These are phyloP conservation scores for Boechera divaricarpa DNA, from an alignment of 345 rosid species.

Conservation along the genomic window DNA sequence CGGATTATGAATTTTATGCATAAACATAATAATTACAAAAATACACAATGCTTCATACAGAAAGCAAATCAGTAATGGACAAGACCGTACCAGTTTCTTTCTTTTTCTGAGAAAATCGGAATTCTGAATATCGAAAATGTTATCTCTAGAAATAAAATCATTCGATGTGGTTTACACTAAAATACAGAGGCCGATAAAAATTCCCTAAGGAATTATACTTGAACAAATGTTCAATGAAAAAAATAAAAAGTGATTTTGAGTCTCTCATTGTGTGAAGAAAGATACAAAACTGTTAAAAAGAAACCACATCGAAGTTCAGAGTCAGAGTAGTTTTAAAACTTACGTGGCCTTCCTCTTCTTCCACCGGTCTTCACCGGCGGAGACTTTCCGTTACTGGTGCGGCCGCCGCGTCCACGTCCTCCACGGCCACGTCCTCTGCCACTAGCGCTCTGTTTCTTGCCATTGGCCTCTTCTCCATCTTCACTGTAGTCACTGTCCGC, in stretches of 20 bases:
- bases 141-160: conserved; percentile 33
- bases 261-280: conserved; percentile 26
- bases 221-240: conserved; percentile 29
- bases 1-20: background rate
- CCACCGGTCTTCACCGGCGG: conserved; percentile 58
- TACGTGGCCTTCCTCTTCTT: conserved; percentile 82
- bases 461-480: conserved; percentile 57
- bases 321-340: conserved; percentile 48
- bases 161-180: conserved; percentile 44
- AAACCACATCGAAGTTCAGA: conserved; percentile 36
- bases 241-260: background rate
- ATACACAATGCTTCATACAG: conserved; percentile 8
- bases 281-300: conserved; percentile 33
- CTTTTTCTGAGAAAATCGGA: background rate
- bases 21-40: conserved; percentile 4
- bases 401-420: conserved; percentile 55
- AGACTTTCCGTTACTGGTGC: conserved; percentile 51
- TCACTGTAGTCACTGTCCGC: conserved; percentile 42
- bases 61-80: background rate
- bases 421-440: conserved; percentile 64
- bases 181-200: conserved; percentile 32
- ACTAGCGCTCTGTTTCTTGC: conserved; percentile 55
- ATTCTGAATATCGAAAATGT: conserved; percentile 14
- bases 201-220: conserved; percentile 5
- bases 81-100: background rate